A percentile compares a stretch with the other conserved stretches of the same genome.
These are phyloP conservation scores for Pinus tabuliformis DNA, from an alignment of 75 land plant genomes.

Conservation along the genomic window DNA sequence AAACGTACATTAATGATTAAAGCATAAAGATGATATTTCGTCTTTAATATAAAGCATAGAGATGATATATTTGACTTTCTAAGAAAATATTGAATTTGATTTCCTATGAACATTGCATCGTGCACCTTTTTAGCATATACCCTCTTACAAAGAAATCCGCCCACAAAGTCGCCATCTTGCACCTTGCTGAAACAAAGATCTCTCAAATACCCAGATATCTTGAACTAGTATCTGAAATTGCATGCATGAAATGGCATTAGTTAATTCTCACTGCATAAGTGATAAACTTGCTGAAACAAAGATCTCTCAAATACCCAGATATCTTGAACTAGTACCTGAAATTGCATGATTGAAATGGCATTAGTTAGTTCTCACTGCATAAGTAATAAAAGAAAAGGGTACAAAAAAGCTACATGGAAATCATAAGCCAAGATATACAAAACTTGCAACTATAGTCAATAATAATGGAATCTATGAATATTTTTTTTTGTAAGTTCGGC, in stretches of 20 bases:
- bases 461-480: not conserved
- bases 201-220: slow-evolving; percentile 90
- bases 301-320: slow-evolving; percentile 91
- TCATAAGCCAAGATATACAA: not conserved
- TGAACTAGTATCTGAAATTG: slow-evolving; percentile 53
- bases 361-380: not conserved
- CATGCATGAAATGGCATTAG: not conserved
- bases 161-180: slow-evolving; percentile 83
- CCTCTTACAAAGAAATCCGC: slow-evolving; percentile 30
- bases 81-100: too few species aligned
- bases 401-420: not conserved
- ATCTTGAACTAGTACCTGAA: slow-evolving; percentile 66
- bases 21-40: too few species aligned
- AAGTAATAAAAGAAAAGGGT: not conserved
- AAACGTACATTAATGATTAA: too few species aligned
- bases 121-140: too few species aligned
- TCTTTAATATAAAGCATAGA: too few species aligned
- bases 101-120: too few species aligned
- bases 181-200: slow-evolving; percentile 61
- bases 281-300: slow-evolving; percentile 42
- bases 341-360: not conserved
- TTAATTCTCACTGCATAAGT: not conserved
- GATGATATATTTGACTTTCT: too few species aligned
- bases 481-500: too few species aligned
- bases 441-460: slow-evolving; percentile 1